Percentiles rank a stretch among this genome's conserved stretches.
phyloP scores from a whole-genome alignment of 805 yeast genomes.

The Zygotorulaspora florentina region DNA sequence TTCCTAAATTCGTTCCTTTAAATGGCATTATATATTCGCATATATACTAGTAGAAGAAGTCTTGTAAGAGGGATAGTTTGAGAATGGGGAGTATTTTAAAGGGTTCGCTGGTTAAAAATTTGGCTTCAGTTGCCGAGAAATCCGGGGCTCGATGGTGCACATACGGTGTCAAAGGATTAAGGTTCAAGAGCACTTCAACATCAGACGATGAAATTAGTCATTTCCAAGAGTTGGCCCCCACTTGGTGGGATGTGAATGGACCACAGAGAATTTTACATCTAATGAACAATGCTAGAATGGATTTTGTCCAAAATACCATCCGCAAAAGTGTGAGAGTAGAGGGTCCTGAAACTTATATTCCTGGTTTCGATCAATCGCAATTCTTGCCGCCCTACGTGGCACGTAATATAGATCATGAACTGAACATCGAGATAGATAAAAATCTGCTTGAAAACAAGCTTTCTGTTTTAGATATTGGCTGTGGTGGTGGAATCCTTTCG shows the following conservation, averaged over 20 bases:
- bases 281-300: slow-evolving; percentile 89
- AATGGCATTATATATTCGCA: too few species aligned
- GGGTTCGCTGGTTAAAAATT: not conserved
- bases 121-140: not conserved
- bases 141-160: not conserved
- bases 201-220: slow-evolving; percentile 65
- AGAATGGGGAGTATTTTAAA: not conserved
- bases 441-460: slow-evolving; percentile 37
- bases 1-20: too few species aligned
- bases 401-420: slow-evolving; percentile 51
- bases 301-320: slow-evolving; percentile 68
- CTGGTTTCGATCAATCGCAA: slow-evolving; percentile 64
- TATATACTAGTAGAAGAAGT: too few species aligned
- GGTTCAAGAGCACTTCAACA: slow-evolving; percentile 15
- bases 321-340: slow-evolving; percentile 26
- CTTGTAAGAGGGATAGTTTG: not conserved
- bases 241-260: slow-evolving; percentile 98
- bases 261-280: slow-evolving; percentile 91
- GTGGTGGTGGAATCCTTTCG: slow-evolving; percentile 95
- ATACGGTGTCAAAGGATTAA: not conserved
- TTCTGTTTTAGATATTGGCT: slow-evolving; percentile 80
- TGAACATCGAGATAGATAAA: slow-evolving; percentile 35
- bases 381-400: slow-evolving; percentile 59
- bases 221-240: slow-evolving; percentile 78
- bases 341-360: slow-evolving; percentile 53